These are phyloP conservation scores for Solanum chilense DNA, from an alignment of 257 asterid genomes.

Conservation along the genomic window DNA sequence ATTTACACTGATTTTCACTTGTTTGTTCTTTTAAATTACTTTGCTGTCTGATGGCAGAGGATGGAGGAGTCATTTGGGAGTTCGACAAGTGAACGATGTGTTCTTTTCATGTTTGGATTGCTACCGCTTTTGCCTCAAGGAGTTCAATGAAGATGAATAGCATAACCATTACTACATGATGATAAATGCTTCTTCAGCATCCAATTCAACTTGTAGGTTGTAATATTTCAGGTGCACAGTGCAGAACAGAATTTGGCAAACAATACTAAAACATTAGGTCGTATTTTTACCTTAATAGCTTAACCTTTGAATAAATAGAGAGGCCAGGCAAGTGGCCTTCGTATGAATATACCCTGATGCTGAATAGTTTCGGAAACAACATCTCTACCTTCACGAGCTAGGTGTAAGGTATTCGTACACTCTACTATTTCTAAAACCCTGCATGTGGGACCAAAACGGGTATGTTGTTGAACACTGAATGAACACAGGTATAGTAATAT, in stretches of 20 bases:
- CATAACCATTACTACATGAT: neutral
- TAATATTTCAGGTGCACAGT: neutral
- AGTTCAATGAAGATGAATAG: neutral
- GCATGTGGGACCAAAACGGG: neutral
- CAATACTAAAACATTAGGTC: neutral
- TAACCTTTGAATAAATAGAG: neutral
- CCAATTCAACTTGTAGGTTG: neutral
- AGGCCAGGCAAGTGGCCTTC: neutral
- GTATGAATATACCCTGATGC: neutral
- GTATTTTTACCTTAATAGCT: neutral
- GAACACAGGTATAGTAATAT: neutral
- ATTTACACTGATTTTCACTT: neutral
- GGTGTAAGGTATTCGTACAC: neutral
- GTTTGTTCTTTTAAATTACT: neutral
- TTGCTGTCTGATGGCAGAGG: conserved; percentile 30
- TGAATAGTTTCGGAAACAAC: neutral
- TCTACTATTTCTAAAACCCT: neutral
- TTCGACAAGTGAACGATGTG: conserved; percentile 31
- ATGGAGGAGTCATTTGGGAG: conserved; percentile 82
- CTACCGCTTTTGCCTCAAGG: neutral
- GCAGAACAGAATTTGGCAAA: neutral
- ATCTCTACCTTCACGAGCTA: neutral
- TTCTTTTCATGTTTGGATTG: neutral
- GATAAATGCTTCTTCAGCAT: neutral
- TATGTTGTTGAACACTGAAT: neutral